phyloP scores from a whole-genome alignment of 2,329 filamentous ascomycete species.

The Ceratocystis diversiconidia region DNA sequence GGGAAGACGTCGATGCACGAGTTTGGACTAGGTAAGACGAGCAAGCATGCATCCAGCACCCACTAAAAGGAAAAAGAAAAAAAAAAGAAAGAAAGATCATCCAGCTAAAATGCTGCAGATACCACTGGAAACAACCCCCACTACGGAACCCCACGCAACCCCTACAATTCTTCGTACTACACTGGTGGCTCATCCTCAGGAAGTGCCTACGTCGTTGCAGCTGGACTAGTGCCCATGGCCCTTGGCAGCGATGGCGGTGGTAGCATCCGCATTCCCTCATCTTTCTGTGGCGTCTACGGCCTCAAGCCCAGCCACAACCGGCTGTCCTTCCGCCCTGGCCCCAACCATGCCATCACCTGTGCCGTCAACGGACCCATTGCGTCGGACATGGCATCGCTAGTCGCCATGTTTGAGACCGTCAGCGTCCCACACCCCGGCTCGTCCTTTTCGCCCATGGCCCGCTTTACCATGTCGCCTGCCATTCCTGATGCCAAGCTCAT shows the following conservation, averaged over 20 bases:
- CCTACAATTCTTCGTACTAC: constrained; percentile 59
- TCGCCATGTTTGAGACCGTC: constrained; percentile 49
- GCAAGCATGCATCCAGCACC: background rate
- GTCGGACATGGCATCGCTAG: constrained; percentile 50
- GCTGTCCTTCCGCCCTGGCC: constrained; percentile 46
- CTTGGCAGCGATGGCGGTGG: constrained; percentile 62
- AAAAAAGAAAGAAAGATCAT: background rate
- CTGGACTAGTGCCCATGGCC: constrained; percentile 56
- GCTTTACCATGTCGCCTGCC: constrained; percentile 22
- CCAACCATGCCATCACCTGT: constrained; percentile 45
- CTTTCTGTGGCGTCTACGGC: constrained; percentile 60
- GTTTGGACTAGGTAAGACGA: constrained; percentile 45
- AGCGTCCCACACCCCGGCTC: constrained; percentile 47
- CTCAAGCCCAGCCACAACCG: constrained; percentile 58
- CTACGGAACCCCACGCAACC: constrained; percentile 61
- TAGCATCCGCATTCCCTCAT: constrained; percentile 57
- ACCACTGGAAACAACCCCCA: constrained; percentile 63
- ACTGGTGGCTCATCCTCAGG: constrained; percentile 65
- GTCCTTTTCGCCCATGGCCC: constrained; percentile 33
- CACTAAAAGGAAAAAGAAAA: background rate
- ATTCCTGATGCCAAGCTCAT: constrained; percentile 34
- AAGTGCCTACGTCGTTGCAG: constrained; percentile 53
- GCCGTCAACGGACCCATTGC: constrained; percentile 56
- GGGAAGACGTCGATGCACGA: constrained; percentile 69
- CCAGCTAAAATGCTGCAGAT: constrained; percentile 27